Evolutionary conservation across 306 rosid species (phyloP), one percentile per base, ranked within the genome.

Genomic region (Prunus mira): DNA sequence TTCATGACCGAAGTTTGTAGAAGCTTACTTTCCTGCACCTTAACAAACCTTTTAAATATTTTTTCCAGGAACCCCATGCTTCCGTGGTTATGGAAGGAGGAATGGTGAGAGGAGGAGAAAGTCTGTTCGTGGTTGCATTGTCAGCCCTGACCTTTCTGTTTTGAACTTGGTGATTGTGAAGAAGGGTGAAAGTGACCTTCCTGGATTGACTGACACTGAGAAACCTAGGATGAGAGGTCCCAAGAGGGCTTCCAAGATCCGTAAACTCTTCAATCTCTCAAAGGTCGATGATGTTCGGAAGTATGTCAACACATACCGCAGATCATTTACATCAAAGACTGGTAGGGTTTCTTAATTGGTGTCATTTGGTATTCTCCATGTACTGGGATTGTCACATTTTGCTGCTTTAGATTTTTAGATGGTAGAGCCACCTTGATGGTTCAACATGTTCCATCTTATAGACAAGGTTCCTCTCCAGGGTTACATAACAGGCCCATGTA

Each of bases 191-290:
- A 80, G 72, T 64, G 91, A 87, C 74, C 91, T 87, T n/a, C 91
- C 91, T 69, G 91, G 91, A 18, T 69, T 87, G 81, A 87, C 91
- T 1, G 91, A 87, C 78, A 82, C 82, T 3, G 91, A 87, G 86
- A 87, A 87, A 24, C 91, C 91, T 1, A 80, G 91, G 62, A 87
- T 87, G 91, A 85, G 91, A 77, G 91, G 91, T 72, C 91, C 91
- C 8, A 87, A 87, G 86, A 87, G 91, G 80, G 91, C 91, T 25
- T 87, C 91, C 9, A 87, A 87, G 86, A 87, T 87, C 65, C 84
- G 91, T 11, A 87, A 87, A 32, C 88, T 87, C 56, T 87, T 87
- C 79, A 85, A 85, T 41, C 91, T 87, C 22, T 87, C 91, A 0
- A 87, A 87, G 87, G 91, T 80, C 49, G 91, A 87, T 75, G 91